Conservation (phyloP, 176 grass and related monocot species). For the Paspalum notatum region DNA sequence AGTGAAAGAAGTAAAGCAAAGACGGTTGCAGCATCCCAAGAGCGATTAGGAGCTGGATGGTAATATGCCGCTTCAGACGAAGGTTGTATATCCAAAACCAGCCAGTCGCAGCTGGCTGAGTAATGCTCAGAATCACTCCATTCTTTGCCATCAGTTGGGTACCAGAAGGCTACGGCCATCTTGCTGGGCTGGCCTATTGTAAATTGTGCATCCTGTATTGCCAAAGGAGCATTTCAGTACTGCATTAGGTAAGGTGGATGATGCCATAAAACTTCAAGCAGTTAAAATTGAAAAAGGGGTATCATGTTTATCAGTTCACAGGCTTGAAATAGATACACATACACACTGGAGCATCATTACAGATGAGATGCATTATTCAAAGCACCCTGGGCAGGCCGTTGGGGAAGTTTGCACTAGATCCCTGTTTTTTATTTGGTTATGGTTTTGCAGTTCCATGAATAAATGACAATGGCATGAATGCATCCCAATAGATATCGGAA, state of each 20-base stretch:
- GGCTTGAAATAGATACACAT: conserved; percentile 1
- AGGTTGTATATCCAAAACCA: conserved; percentile 76
- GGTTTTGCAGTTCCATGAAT: neutral
- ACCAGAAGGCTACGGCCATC: conserved; percentile 90
- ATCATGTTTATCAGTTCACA: neutral
- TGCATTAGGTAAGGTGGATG: conserved; percentile 19
- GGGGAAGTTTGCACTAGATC: neutral
- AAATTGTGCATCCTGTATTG: conserved; percentile 90
- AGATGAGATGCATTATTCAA: conserved; percentile 3
- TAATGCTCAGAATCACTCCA: conserved; percentile 84
- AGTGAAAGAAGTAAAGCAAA: conserved; percentile 89
- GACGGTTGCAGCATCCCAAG: conserved; percentile 84
- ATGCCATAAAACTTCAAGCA: neutral
- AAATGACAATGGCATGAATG: neutral
- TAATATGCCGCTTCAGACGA: conserved; percentile 50
- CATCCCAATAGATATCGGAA: neutral
- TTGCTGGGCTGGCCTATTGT: conserved; percentile 80
- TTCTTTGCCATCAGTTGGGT: conserved; percentile 69
- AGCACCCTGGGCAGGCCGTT: neutral
- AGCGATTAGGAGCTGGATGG: conserved; percentile 50
- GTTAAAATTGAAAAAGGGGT: conserved; percentile 9
- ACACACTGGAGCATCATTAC: neutral
- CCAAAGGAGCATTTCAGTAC: conserved; percentile 30
- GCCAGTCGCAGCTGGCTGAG: conserved; percentile 92
- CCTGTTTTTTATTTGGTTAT: neutral